Evolutionary conservation across 768 basidiomycete genomes (phyloP).

Genomic region (Boletus coccyginus): DNA sequence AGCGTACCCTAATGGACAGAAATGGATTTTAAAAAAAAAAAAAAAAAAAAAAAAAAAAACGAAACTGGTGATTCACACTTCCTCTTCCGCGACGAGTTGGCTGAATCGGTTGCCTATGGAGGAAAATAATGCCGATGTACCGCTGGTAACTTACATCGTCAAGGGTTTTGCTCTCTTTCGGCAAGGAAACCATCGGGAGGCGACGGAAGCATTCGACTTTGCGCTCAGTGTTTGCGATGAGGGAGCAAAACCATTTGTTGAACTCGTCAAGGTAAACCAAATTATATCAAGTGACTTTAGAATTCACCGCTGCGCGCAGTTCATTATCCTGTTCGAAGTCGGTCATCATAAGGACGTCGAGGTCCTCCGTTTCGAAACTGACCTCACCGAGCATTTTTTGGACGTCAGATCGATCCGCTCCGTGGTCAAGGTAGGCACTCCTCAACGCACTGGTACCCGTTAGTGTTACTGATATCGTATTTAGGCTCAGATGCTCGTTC

Average conservation of each 20-base stretch:
- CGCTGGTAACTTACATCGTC: not conserved
- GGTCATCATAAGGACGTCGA: not conserved
- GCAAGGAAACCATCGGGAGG: not conserved
- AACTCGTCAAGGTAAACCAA: conserved; percentile 1
- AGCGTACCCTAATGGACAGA: too few species aligned
- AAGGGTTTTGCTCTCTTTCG: not conserved
- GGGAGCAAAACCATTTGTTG: not conserved
- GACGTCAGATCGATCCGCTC: not conserved
- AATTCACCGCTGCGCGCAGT: not conserved
- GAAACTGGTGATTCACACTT: not conserved
- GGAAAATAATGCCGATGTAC: not conserved
- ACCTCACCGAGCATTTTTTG: not conserved
- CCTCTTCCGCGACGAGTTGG: not conserved
- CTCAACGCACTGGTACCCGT: too few species aligned
- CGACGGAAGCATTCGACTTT: not conserved
- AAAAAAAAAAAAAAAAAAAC: too few species aligned
- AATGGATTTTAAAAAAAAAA: too few species aligned
- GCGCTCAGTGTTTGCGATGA: not conserved
- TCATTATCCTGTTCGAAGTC: not conserved
- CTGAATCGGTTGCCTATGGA: not conserved
- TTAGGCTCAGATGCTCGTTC: conserved; percentile 2
- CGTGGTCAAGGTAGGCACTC: not conserved
- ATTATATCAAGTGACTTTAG: not conserved
- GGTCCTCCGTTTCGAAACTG: not conserved
- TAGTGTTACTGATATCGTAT: not conserved